Base-by-base conservation (phyloP, 495 filamentous ascomycete genomes). In the Penicillium egyptiacum region DNA sequence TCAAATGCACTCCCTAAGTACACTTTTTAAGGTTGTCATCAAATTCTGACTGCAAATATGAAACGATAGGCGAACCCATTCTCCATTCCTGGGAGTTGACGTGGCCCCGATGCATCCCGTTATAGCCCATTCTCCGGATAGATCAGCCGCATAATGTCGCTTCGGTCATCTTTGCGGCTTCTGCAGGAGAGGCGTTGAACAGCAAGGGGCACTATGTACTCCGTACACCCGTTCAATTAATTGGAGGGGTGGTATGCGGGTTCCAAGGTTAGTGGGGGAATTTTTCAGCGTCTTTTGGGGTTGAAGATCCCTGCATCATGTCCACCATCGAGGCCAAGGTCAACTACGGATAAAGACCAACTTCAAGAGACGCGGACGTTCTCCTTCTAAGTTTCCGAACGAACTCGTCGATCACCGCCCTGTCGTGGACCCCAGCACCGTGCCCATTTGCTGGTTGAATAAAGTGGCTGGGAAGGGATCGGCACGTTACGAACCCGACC, bases 401-500 rank as follows among this genome's bases (percentile, higher is more conserved):
- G 5, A 64, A 60, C 37, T 64, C 63, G 4, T 48, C 35, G 11
- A 60, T 66, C 25, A 53, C 43, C 1, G 58, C 55, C 0, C 56
- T 66, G 40, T 30, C 9, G 28, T 62, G 8, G 61, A 37, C 1
- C 67, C 59, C 19, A 63, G 43, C 2, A 67, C 61, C 0, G 57
- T 65, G 19, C n/a, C n/a, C 62, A 65, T 20, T 68, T 66, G 31
- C 50, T 62, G 6, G 65, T 56, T 3, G 58, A 55, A 28, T 62
- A 59, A n/a, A 65, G 50, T 11, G 65, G 57, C 48, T 67, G 64
- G 43, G 59, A 62, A 11, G 59, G 49, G 16, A 64, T 50, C 3
- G 63, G 58, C 28, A 69, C 39, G 26, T 66, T 66, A 68, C n/a
- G 65, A 63, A 6, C 39, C 60, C 1, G 66, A 69, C 41, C 44